Evolutionary conservation across 768 basidiomycete species (phyloP).

Genomic region (Lactarius sp.): DNA sequence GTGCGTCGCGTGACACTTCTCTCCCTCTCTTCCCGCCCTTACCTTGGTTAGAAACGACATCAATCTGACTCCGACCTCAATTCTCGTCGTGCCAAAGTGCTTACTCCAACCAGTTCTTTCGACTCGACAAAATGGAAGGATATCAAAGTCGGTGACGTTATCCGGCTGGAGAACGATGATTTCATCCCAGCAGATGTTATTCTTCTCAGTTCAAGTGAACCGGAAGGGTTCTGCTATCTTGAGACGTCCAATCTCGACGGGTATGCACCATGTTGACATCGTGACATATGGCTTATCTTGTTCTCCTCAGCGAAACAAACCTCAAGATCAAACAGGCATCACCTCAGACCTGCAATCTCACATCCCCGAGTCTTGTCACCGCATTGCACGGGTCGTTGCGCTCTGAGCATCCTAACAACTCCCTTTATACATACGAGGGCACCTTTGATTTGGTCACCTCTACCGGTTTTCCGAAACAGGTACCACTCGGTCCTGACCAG

Average conservation of each 20-base stretch:
- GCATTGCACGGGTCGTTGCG: slow-evolving; percentile 77
- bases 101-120: slow-evolving; percentile 61
- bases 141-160: slow-evolving; percentile 85
- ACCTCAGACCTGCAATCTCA: slow-evolving; percentile 70
- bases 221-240: slow-evolving; percentile 95
- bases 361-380: slow-evolving; percentile 68
- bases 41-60: slow-evolving; percentile 74
- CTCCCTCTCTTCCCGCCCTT: not conserved
- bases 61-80: slow-evolving; percentile 93
- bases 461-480: slow-evolving; percentile 62
- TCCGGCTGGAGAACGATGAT: slow-evolving; percentile 85
- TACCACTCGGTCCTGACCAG: slow-evolving; percentile 94
- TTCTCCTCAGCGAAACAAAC: slow-evolving; percentile 76
- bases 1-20: slow-evolving; percentile 41
- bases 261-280: slow-evolving; percentile 40
- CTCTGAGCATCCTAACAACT: slow-evolving; percentile 97
- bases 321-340: slow-evolving; percentile 98
- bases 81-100: slow-evolving; percentile 71
- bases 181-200: slow-evolving; percentile 96
- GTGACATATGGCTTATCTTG: not conserved
- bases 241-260: slow-evolving; percentile 98
- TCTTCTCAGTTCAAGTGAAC: slow-evolving; percentile 84
- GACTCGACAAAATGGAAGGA: slow-evolving; percentile 80
- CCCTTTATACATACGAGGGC: slow-evolving; percentile 92
- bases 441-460: slow-evolving; percentile 59